Evolutionary conservation across 208 protist genomes (phyloP), one percentile per base, ranked within the genome.

Genomic region (Leptomonas seymouri): DNA sequence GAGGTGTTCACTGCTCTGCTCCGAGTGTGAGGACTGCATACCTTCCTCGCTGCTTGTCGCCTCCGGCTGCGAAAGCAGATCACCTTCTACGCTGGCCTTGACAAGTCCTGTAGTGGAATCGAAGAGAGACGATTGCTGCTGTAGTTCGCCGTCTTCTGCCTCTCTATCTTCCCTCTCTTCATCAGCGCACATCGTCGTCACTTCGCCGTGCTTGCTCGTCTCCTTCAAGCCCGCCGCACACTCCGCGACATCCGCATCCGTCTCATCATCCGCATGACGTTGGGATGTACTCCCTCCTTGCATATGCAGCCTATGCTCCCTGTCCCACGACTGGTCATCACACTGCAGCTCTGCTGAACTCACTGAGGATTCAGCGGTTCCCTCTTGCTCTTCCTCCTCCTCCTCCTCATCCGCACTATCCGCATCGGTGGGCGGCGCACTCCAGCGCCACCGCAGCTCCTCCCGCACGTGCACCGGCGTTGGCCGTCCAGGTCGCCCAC

Each of bases 381-480:
- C n/a, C n/a, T n/a, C 44, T 28, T 53, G 21, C 23, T 23, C 48
- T 21, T 53, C 60, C 16, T 71, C 64, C 6, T 71, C 71, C 16
- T 65, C 53, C 1, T 71, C 64, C 0, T 63, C 42, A 8, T 34
- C 48, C 12, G 54, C 56, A 23, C 62, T 54, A 18, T 15, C 58
- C 16, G 41, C 62, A n/a, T 68, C 76, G 0, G 71, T 82, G 20
- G 81, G 76, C 28, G 81, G 81, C 25, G 65, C 69, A 68, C 81
- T 86, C 81, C 76, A 82, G 3, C 81, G 81, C 81, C 81, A 86
- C 16, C 81, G 81, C 65, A 53, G 46, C 50, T 80, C 81, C 30
- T 61, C 65, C 11, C 64, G 51, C 20, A 82, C 18, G 20, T 56
- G 31, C 21, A 31, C 42, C 5, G 80, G 70, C 9, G 42, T 55